Percentiles rank a stretch among this genome's conserved stretches.
These are phyloP conservation scores for Macrocybe gigantea DNA, from an alignment of 768 basidiomycete genomes.

Conservation along the genomic window DNA sequence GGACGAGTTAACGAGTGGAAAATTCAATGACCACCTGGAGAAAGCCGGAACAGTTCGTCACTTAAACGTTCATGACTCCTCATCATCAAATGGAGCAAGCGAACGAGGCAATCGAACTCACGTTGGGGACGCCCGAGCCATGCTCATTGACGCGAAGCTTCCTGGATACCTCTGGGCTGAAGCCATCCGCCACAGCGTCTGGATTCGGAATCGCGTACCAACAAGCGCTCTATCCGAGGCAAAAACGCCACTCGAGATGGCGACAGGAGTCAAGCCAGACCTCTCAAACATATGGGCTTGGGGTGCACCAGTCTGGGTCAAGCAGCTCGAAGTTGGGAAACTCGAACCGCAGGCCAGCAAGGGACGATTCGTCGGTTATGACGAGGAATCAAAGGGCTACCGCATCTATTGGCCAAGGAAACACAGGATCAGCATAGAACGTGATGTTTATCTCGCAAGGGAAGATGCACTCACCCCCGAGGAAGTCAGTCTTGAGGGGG, in stretches of 20 bases:
- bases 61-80: constrained; percentile 26
- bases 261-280: constrained; percentile 17
- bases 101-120: constrained; percentile 22
- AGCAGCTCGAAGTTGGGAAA: too few relatives aligned
- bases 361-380: constrained; percentile 19
- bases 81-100: constrained; percentile 23
- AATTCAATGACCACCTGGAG: constrained; percentile 17
- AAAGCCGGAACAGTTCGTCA: constrained; percentile 21
- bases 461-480: constrained; percentile 8
- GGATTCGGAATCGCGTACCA: constrained; percentile 16
- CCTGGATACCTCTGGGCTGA: constrained; percentile 17
- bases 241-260: constrained; percentile 13
- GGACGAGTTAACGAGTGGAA: constrained; percentile 21
- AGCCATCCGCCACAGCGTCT: constrained; percentile 13
- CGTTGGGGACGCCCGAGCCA: constrained; percentile 8
- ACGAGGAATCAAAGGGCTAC: constrained; percentile 18
- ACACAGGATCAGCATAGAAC: constrained; percentile 20
- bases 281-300: constrained; percentile 9
- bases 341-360: not conserved
- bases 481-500: constrained; percentile 18
- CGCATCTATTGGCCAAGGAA: constrained; percentile 27
- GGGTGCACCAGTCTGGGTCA: too few relatives aligned
- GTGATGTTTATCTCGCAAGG: constrained; percentile 15
- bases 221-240: constrained; percentile 15
- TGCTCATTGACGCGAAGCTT: constrained; percentile 17